Evolutionary conservation across 768 basidiomycete species (phyloP).

Genomic region (Lactarius hengduanensis): DNA sequence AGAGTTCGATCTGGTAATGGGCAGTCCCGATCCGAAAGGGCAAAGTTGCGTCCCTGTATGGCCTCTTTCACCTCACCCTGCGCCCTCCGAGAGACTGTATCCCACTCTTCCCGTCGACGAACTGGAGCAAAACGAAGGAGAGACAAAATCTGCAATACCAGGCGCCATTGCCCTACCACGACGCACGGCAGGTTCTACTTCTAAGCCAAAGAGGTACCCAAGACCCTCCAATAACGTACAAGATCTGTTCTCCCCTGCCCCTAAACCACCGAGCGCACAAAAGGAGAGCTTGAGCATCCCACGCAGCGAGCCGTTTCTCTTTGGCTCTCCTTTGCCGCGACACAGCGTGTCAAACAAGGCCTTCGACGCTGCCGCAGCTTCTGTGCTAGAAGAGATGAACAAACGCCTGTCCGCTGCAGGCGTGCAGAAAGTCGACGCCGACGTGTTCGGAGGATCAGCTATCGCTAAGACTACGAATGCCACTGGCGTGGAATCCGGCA

Average conservation of each 20-base stretch:
- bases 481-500: conserved; percentile 10
- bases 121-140: conserved; percentile 32
- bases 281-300: conserved; percentile 29
- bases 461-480: conserved; percentile 1
- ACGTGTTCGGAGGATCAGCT: conserved; percentile 42
- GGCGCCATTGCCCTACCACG: conserved; percentile 34
- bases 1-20: conserved; percentile 63
- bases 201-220: conserved; percentile 32
- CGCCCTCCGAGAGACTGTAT: conserved; percentile 37
- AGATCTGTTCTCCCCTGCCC: conserved; percentile 45
- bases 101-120: conserved; percentile 40
- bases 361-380: conserved; percentile 64
- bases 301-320: conserved; percentile 58
- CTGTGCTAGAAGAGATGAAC: conserved; percentile 83
- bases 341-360: conserved; percentile 61
- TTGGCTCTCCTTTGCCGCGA: conserved; percentile 71
- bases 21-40: conserved; percentile 44
- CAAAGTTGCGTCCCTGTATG: conserved; percentile 36
- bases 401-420: conserved; percentile 59
- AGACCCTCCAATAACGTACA: conserved; percentile 36
- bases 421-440: conserved; percentile 46
- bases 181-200: conserved; percentile 31
- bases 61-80: conserved; percentile 41
- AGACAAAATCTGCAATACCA: conserved; percentile 40
- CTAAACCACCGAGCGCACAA: conserved; percentile 28